Base-by-base conservation (phyloP, 1,139 yeast genomes). In the Nakaseomyces bracarensis region DNA sequence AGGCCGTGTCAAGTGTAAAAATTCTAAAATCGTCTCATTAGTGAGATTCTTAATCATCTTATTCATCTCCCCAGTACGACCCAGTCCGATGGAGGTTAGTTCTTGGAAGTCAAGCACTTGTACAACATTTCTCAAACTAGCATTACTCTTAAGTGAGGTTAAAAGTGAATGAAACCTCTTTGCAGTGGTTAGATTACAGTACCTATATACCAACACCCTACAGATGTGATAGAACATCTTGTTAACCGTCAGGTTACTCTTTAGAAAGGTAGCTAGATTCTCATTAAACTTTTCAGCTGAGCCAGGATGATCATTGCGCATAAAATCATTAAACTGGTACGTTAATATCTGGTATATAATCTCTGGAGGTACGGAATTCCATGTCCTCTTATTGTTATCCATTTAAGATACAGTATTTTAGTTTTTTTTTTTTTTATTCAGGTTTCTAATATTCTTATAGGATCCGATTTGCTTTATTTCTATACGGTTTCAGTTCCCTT, bases 31-130 rank as follows among this genome's bases (percentile, higher is more conserved):
- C 2, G 96, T 87, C 22, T 69, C 65, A 37, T 81, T 70, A 0
- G 96, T 87, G 35, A 87, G 86, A 84, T 86, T 84, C 62, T 86
- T 94, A 51, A 87, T 87, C 62, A 84, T 94, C 61, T 77, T 80
- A 64, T 84, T 87, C 95, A 86, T 86, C 51, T 82, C 74, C 7
- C 85, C 85, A 0, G 96, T 83, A 49, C 96, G 70, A 3, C 96
- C 96, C 41, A 87, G 69, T 0, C 96, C 96, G 41, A 89, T 81
- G 1, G 93, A 82, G 0, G 96, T 86, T 59, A 87, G 82, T 49
- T 85, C 91, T 56, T 83, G 84, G 57, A 87, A 87, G 64, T 87
- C 96, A 54, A 87, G 72, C 46, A 81, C 79, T 53, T 80, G 78
- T 20, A 84, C 91, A 52, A 76, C 75, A 45, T 72, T 71, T 6